These are phyloP conservation scores for Antarctomyces pellizariae DNA, from an alignment of 495 filamentous ascomycete species.

Conservation along the genomic window DNA sequence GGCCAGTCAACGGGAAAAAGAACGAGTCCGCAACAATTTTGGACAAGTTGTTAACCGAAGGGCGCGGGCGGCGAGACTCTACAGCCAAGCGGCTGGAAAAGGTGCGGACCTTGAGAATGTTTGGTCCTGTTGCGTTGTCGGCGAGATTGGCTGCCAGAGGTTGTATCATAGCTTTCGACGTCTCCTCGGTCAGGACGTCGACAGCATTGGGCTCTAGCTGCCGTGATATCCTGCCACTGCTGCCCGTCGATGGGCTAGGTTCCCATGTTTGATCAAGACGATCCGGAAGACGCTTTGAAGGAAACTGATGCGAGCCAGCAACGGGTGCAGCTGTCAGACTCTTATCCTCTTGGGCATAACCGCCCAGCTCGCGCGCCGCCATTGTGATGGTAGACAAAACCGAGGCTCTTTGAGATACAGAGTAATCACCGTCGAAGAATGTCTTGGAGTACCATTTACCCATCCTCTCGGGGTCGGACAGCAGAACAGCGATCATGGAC, in stretches of 20 bases:
- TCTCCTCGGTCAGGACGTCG: conserved; percentile 29
- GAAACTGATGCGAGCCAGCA: conserved; percentile 9
- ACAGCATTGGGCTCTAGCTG: conserved; percentile 27
- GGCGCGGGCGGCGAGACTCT: conserved; percentile 38
- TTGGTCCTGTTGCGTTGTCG: conserved; percentile 48
- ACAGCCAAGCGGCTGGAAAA: conserved; percentile 52
- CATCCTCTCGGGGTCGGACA: conserved; percentile 54
- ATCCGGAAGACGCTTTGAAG: conserved; percentile 25
- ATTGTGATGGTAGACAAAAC: conserved; percentile 66
- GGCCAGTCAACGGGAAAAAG: conserved; percentile 53
- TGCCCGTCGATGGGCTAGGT: too few relatives aligned
- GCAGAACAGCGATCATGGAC: conserved; percentile 62
- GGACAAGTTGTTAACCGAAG: conserved; percentile 52
- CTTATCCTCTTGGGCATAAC: conserved; percentile 37
- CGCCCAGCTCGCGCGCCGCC: conserved; percentile 68
- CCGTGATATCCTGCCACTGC: too few relatives aligned
- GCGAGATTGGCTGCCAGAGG: conserved; percentile 40
- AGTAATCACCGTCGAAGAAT: conserved; percentile 84
- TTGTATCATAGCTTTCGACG: conserved; percentile 47
- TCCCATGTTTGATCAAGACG: too few relatives aligned
- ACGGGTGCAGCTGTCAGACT: conserved; percentile 5
- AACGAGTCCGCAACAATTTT: conserved; percentile 49
- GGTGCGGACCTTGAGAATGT: conserved; percentile 61
- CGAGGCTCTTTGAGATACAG: conserved; percentile 55
- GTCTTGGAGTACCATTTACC: conserved; percentile 62